phyloP scores from a whole-genome alignment of 1,284 basidiomycete species.

The Uromyces viciae-fabae region DNA sequence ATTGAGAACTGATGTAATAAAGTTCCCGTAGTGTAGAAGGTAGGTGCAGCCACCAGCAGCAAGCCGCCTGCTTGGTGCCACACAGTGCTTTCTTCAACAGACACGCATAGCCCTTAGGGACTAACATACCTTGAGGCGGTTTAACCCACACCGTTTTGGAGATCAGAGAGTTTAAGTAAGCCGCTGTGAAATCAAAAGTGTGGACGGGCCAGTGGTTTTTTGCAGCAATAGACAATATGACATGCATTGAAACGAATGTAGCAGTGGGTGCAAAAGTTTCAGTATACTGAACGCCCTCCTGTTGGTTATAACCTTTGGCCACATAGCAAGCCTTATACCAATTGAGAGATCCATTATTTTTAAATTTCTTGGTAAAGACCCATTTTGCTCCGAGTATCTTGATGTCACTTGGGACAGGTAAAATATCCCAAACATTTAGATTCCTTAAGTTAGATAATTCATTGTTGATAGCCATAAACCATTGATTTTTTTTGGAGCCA shows the following conservation, averaged over 20 bases:
- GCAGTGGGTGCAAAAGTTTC: slow-evolving; percentile 45
- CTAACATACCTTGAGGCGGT: background rate
- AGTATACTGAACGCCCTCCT: slow-evolving; percentile 38
- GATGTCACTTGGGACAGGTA: background rate
- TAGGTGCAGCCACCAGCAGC: background rate
- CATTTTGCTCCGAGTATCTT: background rate
- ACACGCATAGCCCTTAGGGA: background rate
- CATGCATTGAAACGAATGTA: background rate
- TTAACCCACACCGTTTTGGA: background rate
- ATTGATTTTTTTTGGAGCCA: background rate
- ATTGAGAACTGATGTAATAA: background rate
- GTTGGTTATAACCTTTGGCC: slow-evolving; percentile 44
- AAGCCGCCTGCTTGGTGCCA: background rate
- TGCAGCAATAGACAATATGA: background rate
- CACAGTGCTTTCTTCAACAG: background rate
- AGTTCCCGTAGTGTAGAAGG: background rate
- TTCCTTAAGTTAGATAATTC: background rate
- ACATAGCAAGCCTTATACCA: slow-evolving; percentile 45
- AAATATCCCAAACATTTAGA: background rate
- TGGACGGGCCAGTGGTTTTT: background rate
- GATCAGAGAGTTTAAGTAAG: background rate
- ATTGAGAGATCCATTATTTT: background rate
- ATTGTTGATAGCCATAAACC: background rate
- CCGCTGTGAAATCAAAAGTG: slow-evolving; percentile 10
- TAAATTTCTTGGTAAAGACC: slow-evolving; percentile 39